Conservation (phyloP, 768 basidiomycete species). For the Guyanaporus albipodus region DNA sequence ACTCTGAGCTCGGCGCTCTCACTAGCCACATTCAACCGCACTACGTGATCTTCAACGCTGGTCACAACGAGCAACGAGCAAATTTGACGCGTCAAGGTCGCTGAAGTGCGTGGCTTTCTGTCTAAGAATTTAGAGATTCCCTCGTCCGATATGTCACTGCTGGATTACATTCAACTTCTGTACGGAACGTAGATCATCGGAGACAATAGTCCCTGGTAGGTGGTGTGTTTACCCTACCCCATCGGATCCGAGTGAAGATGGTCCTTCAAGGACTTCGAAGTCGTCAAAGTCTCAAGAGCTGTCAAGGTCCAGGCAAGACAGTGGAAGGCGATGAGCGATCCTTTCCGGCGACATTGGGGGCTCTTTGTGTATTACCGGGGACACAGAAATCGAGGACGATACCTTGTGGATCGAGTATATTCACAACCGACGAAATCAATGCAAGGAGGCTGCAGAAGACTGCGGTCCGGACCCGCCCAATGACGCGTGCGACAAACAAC, state of each 20-base stretch:
- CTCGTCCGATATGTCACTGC: not conserved
- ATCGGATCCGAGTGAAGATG: not conserved
- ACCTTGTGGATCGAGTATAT: conserved; percentile 1
- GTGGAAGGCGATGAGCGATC: not conserved
- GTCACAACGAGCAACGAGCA: not conserved
- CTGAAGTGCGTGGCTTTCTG: not conserved
- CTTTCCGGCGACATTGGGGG: not conserved
- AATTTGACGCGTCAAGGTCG: accelerated
- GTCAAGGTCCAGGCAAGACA: not conserved
- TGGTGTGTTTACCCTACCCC: not conserved
- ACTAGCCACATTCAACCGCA: not conserved
- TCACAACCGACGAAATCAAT: not conserved
- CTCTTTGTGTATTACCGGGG: not conserved
- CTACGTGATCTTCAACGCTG: not conserved
- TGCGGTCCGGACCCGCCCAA: too few species aligned
- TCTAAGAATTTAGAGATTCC: not conserved
- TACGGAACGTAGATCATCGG: not conserved
- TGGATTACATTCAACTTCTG: not conserved
- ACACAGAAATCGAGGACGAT: not conserved
- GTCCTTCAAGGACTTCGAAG: not conserved
- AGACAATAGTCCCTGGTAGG: not conserved
- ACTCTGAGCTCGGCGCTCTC: not conserved
- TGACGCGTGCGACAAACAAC: not conserved
- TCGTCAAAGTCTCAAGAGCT: not conserved
- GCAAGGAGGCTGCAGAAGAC: not conserved